phyloP scores from a whole-genome alignment of 352 stramenopile genomes.

The Plasmopara viticola region DNA sequence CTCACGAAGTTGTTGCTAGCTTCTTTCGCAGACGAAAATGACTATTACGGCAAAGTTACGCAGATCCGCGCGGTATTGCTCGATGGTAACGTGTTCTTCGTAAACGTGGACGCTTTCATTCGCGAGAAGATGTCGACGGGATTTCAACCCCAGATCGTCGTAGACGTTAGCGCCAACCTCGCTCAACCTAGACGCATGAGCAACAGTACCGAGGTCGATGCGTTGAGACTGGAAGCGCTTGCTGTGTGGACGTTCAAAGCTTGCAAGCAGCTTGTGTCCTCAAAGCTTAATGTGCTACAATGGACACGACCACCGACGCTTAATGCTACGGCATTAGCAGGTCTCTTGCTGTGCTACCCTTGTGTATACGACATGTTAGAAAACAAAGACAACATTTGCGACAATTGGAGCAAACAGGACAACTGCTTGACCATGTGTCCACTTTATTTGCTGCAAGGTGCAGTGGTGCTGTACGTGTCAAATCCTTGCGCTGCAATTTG shows the following conservation, averaged over 20 bases:
- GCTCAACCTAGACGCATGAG: constrained; percentile 8
- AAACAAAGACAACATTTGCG: neutral
- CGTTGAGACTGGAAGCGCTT: constrained; percentile 8
- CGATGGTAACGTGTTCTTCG: constrained; percentile 40
- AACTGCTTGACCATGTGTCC: constrained; percentile 55
- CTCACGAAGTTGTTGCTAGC: constrained; percentile 19
- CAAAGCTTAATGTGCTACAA: constrained; percentile 13
- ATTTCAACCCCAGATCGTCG: constrained; percentile 15
- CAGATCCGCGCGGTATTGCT: constrained; percentile 26
- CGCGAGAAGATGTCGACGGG: constrained; percentile 25
- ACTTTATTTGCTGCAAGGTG: constrained; percentile 30
- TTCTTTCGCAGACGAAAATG: constrained; percentile 4
- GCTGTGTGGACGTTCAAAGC: constrained; percentile 8
- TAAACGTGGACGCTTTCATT: constrained; percentile 30
- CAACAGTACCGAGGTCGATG: neutral
- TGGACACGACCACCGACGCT: constrained; percentile 7
- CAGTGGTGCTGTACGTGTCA: constrained; percentile 16
- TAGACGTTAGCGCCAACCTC: constrained; percentile 33
- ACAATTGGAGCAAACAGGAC: constrained; percentile 26
- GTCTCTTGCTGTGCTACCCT: constrained; percentile 39
- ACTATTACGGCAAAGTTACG: constrained; percentile 1
- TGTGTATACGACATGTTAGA: constrained; percentile 32
- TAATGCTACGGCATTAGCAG: constrained; percentile 31
- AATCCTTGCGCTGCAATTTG: neutral
- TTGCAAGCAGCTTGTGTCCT: constrained; percentile 18